Base-by-base conservation (phyloP, 1,139 yeast genomes). In the Protomyces inundatus region DNA sequence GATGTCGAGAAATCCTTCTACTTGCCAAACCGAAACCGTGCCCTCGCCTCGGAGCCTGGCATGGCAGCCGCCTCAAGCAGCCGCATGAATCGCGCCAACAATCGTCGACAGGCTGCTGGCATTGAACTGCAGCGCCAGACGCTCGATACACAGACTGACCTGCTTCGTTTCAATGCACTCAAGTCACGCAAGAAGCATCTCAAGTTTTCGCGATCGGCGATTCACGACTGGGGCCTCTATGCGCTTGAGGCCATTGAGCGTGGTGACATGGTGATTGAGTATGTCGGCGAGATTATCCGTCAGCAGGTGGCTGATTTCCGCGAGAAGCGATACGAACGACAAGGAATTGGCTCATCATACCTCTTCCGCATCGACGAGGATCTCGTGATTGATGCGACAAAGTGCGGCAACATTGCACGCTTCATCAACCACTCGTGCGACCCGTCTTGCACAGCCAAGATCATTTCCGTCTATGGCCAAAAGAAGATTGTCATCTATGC, bases 211-310 rank as follows among this genome's bases (percentile, higher is more conserved):
- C 79, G 98, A 64, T 90, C 98, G 0, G 95, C 97, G 0, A 93
- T 93, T 71, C 98, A 95, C 74, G 90, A 93, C 72, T 93, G 98
- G 98, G 99, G 99, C 0, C 77, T 93, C 57, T 93, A 90, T 76
- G 98, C 98, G 0, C 79, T 89, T 72, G 98, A 93, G 72, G 96
- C 96, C 0, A 93, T 93, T 71, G 88, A 90, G 12, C 95, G 95
- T 0, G 88, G 87, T 69, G 98, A 93, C 75, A 93, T 93, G 97
- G 91, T 93, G 71, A 93, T 95, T 67, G 99, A 95, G 74, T 93
- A 93, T 71, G 98, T 93, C n/a, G 99, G 99, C 40, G 98, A 93
- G 71, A 82, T 95, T 66, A 86, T 95, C 42, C 80, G 98, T 66
- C 97, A 91, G 72, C 97, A 90, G 66, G 93, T 91, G 46, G 96